Percentiles rank a stretch among this genome's conserved stretches.
Evolutionary conservation across 148 eudicot species (phyloP).

Genomic region (Arctostaphylos glauca): DNA sequence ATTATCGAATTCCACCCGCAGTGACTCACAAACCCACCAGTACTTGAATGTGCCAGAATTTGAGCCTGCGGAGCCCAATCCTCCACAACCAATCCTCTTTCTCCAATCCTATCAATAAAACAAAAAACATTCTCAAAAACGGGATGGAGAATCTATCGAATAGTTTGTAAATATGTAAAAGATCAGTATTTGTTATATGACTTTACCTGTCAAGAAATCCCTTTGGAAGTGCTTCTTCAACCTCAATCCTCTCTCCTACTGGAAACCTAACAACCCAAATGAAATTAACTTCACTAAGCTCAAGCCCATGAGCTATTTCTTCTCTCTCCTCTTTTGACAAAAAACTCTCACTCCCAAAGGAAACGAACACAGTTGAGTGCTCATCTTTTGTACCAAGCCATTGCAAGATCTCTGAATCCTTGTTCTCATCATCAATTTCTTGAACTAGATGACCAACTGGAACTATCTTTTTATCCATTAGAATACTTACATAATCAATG

Average conservation of each 20-base stretch:
- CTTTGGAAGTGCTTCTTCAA: constrained; percentile 21
- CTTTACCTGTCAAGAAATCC: constrained; percentile 16
- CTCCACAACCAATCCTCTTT: constrained; percentile 25
- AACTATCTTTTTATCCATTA: constrained; percentile 5
- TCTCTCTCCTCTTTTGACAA: constrained; percentile 20
- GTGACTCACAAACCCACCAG: constrained; percentile 37
- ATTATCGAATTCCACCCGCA: constrained; percentile 37
- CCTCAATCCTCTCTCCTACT: constrained; percentile 1
- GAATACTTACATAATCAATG: constrained; percentile 13
- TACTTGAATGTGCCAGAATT: constrained; percentile 22
- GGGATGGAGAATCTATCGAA: too few species aligned
- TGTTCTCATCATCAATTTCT: background rate
- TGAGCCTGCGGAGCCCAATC: constrained; percentile 35
- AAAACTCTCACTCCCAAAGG: constrained; percentile 32
- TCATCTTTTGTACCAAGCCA: constrained; percentile 31
- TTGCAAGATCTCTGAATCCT: constrained; percentile 8
- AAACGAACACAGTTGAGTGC: constrained; percentile 22
- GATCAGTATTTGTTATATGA: too few species aligned
- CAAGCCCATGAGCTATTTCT: constrained; percentile 31
- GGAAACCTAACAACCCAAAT: constrained; percentile 32
- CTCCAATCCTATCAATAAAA: constrained; percentile 17
- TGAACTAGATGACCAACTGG: constrained; percentile 18
- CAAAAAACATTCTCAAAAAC: constrained; percentile 10
- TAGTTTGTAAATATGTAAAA: background rate
- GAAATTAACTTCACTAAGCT: constrained; percentile 21